Conservation (phyloP, 768 basidiomycete genomes). For the Suillus sp. region DNA sequence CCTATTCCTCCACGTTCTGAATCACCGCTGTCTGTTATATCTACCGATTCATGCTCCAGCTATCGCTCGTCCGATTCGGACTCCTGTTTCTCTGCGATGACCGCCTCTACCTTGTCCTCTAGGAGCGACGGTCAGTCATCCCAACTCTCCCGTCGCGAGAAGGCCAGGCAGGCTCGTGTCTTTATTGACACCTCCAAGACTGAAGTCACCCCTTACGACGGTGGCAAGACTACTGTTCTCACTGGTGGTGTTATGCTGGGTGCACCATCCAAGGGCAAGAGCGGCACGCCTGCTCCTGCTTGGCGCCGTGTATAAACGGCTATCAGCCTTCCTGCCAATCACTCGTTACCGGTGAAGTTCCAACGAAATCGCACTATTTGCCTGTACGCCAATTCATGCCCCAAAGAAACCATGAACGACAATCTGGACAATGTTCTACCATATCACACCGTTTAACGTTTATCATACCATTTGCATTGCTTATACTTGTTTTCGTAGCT, state of each 20-base stretch:
- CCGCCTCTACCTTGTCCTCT: conserved; percentile 56
- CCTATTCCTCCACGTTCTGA: conserved; percentile 51
- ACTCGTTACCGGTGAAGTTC: not conserved
- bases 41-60: conserved; percentile 52
- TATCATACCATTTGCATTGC: conserved; percentile 30
- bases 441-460: conserved; percentile 37
- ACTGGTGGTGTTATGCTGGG: conserved; percentile 90
- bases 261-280: conserved; percentile 37
- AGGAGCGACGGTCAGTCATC: conserved; percentile 45
- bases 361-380: conserved; percentile 15
- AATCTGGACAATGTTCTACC: conserved; percentile 32
- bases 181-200: conserved; percentile 75
- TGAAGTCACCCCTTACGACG: conserved; percentile 83
- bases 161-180: conserved; percentile 66
- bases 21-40: conserved; percentile 61
- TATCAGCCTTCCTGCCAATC: conserved; percentile 1
- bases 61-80: conserved; percentile 72
- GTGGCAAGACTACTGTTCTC: conserved; percentile 85
- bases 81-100: conserved; percentile 67
- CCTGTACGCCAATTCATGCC: conserved; percentile 28
- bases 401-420: conserved; percentile 27
- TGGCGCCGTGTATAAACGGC: conserved; percentile 59
- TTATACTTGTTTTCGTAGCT: conserved; percentile 25
- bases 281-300: conserved; percentile 23
- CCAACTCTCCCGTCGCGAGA: conserved; percentile 69